These are phyloP conservation scores for Strobilomyces confusus DNA, from an alignment of 768 basidiomycete genomes.

Conservation along the genomic window DNA sequence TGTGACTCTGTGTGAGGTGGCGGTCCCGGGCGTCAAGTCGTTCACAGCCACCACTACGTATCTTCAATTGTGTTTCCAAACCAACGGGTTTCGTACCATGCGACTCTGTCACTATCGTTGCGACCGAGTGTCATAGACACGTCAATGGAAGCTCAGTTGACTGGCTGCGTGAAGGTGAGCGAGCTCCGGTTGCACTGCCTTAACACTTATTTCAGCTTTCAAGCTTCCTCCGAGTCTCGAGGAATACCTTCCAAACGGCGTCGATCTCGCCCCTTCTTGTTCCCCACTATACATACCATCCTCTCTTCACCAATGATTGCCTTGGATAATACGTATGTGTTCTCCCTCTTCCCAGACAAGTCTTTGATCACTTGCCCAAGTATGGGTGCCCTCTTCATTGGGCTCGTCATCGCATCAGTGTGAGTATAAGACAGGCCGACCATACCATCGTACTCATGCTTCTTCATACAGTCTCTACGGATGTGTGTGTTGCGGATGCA, in stretches of 20 bases:
- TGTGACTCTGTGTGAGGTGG: too few species aligned
- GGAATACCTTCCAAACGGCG: background rate
- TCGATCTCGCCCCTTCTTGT: background rate
- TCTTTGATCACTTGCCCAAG: conserved; percentile 23
- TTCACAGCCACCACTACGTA: too few species aligned
- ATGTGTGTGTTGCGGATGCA: conserved; percentile 33
- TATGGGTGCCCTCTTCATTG: conserved; percentile 44
- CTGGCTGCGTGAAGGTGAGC: too few species aligned
- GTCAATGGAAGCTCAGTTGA: too few species aligned
- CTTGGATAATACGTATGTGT: conserved; percentile 34
- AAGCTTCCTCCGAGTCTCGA: background rate
- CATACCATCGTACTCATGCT: background rate
- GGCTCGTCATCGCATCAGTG: conserved; percentile 45
- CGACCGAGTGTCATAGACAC: too few species aligned
- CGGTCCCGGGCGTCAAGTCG: too few species aligned
- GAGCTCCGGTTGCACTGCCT: too few species aligned
- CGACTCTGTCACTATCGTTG: too few species aligned
- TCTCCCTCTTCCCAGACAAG: background rate
- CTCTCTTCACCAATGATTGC: conserved; percentile 2
- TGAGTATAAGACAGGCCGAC: conserved; percentile 25
- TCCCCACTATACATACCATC: background rate
- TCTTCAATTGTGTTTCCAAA: too few species aligned
- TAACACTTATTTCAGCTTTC: background rate
- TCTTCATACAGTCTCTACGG: conserved; percentile 42
- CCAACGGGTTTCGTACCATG: too few species aligned